Percentiles rank a stretch among this genome's conserved stretches.
These are phyloP conservation scores for Phytophthora sansomeana DNA, from an alignment of 352 stramenopile species.

Conservation along the genomic window DNA sequence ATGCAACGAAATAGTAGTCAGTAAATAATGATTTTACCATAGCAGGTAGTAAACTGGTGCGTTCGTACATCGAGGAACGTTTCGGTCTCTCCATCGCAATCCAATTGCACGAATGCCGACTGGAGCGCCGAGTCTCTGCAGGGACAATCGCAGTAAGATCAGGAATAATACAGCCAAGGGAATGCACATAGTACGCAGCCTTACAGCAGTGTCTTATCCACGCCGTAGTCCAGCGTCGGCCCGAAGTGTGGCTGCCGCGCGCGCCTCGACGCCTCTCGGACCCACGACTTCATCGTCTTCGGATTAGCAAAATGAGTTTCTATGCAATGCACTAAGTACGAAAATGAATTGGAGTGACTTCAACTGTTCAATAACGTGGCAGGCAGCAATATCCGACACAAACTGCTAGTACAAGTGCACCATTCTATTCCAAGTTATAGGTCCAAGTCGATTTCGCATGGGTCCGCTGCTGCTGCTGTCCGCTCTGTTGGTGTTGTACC, in stretches of 20 bases:
- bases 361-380: not conserved
- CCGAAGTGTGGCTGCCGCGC: conserved; percentile 54
- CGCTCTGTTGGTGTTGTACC: conserved; percentile 16
- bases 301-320: not conserved
- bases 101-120: conserved; percentile 70
- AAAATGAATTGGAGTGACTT: not conserved
- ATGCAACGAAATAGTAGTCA: conserved; percentile 2
- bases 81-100: conserved; percentile 81
- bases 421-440: conserved; percentile 27
- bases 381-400: not conserved
- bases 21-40: not conserved
- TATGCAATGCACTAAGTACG: not conserved
- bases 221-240: conserved; percentile 68
- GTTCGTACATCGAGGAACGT: conserved; percentile 67
- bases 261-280: conserved; percentile 66
- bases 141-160: conserved; percentile 13
- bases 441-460: conserved; percentile 52
- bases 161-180: conserved; percentile 1
- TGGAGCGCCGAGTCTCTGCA: conserved; percentile 66
- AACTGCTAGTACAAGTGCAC: too few relatives aligned
- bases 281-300: conserved; percentile 80
- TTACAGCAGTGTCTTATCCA: conserved; percentile 64
- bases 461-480: conserved; percentile 18
- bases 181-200: not conserved
- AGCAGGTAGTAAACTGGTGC: not conserved